phyloP scores from a whole-genome alignment of 2,329 filamentous ascomycete genomes.

The Pseudogymnoascus verrucosus region DNA sequence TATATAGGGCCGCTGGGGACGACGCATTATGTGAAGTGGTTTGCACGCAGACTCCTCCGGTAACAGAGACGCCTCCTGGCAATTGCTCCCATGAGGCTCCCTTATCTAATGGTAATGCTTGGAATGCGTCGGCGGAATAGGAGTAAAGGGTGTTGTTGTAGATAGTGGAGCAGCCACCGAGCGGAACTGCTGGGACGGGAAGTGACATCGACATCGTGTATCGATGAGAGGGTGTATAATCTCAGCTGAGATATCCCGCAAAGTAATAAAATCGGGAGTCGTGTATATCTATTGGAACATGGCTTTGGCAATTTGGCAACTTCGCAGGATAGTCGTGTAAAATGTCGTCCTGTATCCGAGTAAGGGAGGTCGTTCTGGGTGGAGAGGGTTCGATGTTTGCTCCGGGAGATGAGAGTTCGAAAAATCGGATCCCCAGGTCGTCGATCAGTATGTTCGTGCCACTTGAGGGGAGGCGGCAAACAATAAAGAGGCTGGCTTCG shows the following conservation, averaged over 20 bases:
- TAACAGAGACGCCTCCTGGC: constrained; percentile 59
- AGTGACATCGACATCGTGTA: constrained; percentile 30
- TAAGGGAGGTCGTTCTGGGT: not conserved
- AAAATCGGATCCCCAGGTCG: not conserved
- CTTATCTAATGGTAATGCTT: constrained; percentile 59
- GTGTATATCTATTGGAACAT: constrained; percentile 3
- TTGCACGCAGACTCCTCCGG: constrained; percentile 69
- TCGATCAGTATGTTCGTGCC: not conserved
- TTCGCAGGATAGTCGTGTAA: not conserved
- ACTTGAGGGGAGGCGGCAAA: not conserved
- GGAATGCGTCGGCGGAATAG: constrained; percentile 67
- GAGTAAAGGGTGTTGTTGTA: constrained; percentile 77
- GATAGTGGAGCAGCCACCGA: constrained; percentile 77
- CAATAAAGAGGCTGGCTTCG: not conserved
- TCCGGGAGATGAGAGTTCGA: not conserved
- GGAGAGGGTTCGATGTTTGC: not conserved
- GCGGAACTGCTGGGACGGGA: constrained; percentile 59
- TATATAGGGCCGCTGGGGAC: constrained; percentile 58
- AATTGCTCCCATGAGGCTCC: constrained; percentile 66
- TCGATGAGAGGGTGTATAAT: not conserved
- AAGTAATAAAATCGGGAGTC: not conserved
- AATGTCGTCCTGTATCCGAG: not conserved
- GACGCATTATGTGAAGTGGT: constrained; percentile 51
- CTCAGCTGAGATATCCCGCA: not conserved
- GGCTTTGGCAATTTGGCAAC: not conserved